Conservation (phyloP, 352 stramenopile species). For the Phytopythium delawarense region DNA sequence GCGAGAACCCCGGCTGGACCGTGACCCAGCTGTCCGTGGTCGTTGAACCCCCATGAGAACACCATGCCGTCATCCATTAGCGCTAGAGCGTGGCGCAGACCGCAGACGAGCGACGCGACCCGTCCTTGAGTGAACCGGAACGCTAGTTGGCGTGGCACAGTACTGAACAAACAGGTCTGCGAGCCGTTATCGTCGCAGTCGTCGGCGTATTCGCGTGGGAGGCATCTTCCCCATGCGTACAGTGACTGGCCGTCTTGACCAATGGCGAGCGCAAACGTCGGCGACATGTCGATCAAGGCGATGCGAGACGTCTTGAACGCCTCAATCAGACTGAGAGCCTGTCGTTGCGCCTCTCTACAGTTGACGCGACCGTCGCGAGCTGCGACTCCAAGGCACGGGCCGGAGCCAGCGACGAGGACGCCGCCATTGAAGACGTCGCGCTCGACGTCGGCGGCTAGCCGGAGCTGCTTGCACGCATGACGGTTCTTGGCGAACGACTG, state of each 20-base stretch:
- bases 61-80: constrained; percentile 53
- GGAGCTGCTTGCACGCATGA: constrained; percentile 41
- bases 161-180: constrained; percentile 9
- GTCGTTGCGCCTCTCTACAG: neutral
- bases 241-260: constrained; percentile 36
- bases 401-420: constrained; percentile 43
- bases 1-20: constrained; percentile 39
- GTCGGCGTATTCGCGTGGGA: constrained; percentile 33
- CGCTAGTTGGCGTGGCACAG: constrained; percentile 23
- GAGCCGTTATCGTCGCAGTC: constrained; percentile 1
- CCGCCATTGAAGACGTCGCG: constrained; percentile 50
- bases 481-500: constrained; percentile 52
- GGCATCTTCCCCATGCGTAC: constrained; percentile 48
- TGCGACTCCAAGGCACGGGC: constrained; percentile 24
- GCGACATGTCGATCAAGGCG: constrained; percentile 24
- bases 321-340: constrained; percentile 33
- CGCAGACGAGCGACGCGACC: constrained; percentile 37
- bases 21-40: constrained; percentile 72
- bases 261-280: constrained; percentile 43
- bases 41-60: constrained; percentile 75
- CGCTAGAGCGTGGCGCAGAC: constrained; percentile 49
- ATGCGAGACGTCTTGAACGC: constrained; percentile 36
- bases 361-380: neutral
- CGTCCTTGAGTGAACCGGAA: constrained; percentile 19
- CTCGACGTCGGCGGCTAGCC: constrained; percentile 49